phyloP scores from a whole-genome alignment of 2,329 filamentous ascomycete species.

The Aspergillus phoenicis region DNA sequence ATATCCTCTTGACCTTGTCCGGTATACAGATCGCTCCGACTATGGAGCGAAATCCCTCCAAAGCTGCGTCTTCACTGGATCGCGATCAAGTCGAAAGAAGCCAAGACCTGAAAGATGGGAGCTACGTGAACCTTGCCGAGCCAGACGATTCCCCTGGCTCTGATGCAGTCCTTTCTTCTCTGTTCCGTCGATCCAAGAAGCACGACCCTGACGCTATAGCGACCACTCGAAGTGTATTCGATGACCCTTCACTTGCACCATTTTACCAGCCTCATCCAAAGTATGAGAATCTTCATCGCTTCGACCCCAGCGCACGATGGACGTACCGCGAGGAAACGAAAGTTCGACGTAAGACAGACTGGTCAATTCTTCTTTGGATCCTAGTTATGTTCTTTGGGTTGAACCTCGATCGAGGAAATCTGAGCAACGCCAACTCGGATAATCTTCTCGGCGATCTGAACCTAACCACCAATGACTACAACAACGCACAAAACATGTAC shows the following conservation, averaged over 20 bases:
- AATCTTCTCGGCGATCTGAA: slow-evolving; percentile 30
- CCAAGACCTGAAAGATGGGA: too few species aligned
- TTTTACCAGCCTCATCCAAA: slow-evolving; percentile 33
- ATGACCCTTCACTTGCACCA: slow-evolving; percentile 44
- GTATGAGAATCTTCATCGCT: slow-evolving; percentile 43
- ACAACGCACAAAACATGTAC: slow-evolving; percentile 35
- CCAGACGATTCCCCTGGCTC: too few species aligned
- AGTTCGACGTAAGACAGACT: slow-evolving; percentile 33
- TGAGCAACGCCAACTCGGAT: slow-evolving; percentile 30
- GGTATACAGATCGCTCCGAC: too few species aligned
- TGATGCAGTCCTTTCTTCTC: too few species aligned
- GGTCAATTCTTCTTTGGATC: slow-evolving; percentile 38
- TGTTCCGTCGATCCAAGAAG: neutral
- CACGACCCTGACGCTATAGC: slow-evolving; percentile 11
- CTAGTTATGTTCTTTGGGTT: slow-evolving; percentile 52
- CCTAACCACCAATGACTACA: slow-evolving; percentile 36
- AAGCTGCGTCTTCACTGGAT: too few species aligned
- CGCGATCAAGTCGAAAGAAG: too few species aligned
- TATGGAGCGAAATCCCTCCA: too few species aligned
- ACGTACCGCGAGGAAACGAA: slow-evolving; percentile 30
- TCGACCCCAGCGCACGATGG: slow-evolving; percentile 35
- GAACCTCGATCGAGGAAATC: slow-evolving; percentile 32
- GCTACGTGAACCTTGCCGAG: too few species aligned
- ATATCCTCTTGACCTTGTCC: too few species aligned
- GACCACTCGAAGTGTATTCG: slow-evolving; percentile 41